phyloP scores from a whole-genome alignment of 1,139 yeast genomes.

The Scheffersomyces insectosa region DNA sequence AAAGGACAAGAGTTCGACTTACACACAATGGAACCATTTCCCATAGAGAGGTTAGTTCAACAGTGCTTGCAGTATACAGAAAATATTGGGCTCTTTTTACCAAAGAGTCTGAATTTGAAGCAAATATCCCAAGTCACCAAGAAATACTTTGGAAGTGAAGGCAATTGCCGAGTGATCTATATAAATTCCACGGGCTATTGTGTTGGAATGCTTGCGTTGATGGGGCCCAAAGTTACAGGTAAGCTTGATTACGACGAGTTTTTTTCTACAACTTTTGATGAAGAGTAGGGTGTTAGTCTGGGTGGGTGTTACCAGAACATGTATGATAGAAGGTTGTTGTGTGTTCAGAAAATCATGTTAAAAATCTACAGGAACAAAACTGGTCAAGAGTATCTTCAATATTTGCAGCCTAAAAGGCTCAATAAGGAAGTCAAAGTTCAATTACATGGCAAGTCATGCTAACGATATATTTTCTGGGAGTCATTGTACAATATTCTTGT shows the following conservation, averaged over 20 bases:
- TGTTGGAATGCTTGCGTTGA: conserved; percentile 60
- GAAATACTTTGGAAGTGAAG: conserved; percentile 44
- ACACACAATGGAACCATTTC: conserved; percentile 47
- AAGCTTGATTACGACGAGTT: not conserved
- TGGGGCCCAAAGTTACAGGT: conserved; percentile 48
- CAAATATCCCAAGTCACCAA: conserved; percentile 55
- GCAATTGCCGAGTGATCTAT: conserved; percentile 50
- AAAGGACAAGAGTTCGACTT: conserved; percentile 15
- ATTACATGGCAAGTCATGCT: too few species aligned
- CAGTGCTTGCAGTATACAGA: conserved; percentile 44
- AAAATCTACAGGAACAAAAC: too few species aligned
- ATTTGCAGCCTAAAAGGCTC: too few species aligned
- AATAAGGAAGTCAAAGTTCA: too few species aligned
- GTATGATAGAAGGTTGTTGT: too few species aligned
- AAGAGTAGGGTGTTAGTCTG: not conserved
- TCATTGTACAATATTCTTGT: too few species aligned
- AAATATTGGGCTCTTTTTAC: conserved; percentile 73
- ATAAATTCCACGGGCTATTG: conserved; percentile 42
- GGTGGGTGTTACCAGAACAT: too few species aligned
- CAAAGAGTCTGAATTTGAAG: conserved; percentile 62
- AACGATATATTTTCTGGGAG: too few species aligned
- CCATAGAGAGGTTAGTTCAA: conserved; percentile 43
- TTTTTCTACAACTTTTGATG: not conserved
- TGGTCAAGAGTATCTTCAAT: too few species aligned
- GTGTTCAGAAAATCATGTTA: too few species aligned